phyloP scores from a whole-genome alignment of 129 eudicot species.

The Arctium lappa region DNA sequence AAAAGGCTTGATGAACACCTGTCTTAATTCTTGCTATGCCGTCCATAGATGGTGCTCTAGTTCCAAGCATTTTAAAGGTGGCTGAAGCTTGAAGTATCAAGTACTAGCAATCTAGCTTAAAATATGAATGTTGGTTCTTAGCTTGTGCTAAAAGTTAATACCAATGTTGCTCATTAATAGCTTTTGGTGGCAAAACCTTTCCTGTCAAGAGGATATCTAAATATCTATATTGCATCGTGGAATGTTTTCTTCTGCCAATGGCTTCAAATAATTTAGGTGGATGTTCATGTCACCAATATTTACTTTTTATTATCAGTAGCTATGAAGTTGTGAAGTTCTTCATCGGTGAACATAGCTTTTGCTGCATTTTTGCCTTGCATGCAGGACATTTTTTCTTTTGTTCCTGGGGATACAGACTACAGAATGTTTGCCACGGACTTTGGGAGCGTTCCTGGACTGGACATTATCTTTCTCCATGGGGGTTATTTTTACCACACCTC shows the following conservation, averaged over 20 bases:
- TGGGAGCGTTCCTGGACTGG: constrained; percentile 94
- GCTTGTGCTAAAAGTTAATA: background rate
- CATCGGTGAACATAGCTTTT: constrained; percentile 8
- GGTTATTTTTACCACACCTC: constrained; percentile 93
- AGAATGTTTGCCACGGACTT: constrained; percentile 88
- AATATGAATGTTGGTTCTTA: background rate
- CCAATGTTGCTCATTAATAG: background rate
- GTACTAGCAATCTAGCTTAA: background rate
- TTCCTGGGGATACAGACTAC: constrained; percentile 98
- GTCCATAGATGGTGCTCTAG: background rate
- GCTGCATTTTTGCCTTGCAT: background rate
- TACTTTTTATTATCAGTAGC: background rate
- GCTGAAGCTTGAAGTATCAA: background rate
- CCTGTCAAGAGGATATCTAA: background rate
- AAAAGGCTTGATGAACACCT: constrained; percentile 11
- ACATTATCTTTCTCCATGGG: constrained; percentile 82
- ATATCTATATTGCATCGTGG: background rate
- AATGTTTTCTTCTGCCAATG: background rate
- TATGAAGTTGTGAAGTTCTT: background rate
- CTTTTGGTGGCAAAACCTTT: background rate
- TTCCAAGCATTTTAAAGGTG: background rate
- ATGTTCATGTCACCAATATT: background rate
- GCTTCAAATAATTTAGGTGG: background rate
- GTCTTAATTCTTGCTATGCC: background rate
- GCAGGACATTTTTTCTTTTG: constrained; percentile 83